phyloP scores from a whole-genome alignment of 2,329 filamentous ascomycete genomes.

The Sarocladiaceae sp. region DNA sequence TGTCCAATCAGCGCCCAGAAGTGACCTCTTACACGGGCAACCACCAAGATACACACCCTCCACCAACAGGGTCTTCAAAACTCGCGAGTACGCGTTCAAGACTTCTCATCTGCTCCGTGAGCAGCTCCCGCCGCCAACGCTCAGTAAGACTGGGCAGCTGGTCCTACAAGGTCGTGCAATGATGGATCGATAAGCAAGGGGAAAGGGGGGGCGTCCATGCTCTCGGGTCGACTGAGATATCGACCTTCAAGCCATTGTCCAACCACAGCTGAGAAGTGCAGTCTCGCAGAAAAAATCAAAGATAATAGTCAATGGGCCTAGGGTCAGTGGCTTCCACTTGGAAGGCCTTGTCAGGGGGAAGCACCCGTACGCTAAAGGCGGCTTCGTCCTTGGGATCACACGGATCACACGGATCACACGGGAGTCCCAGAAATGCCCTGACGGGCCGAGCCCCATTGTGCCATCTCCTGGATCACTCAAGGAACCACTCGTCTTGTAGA shows the following conservation, averaged over 20 bases:
- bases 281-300: too few relatives aligned
- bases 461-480: background rate
- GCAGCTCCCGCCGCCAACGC: background rate
- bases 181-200: background rate
- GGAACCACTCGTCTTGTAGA: background rate
- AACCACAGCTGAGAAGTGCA: conserved; percentile 1
- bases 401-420: conserved; percentile 7
- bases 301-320: background rate
- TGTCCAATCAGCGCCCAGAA: conserved; percentile 19
- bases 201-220: background rate
- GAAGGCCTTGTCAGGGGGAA: background rate
- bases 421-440: background rate
- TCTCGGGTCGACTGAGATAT: conserved; percentile 2
- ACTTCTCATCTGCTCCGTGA: conserved; percentile 10
- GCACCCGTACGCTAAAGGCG: conserved; percentile 3
- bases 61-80: background rate
- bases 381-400: conserved; percentile 7
- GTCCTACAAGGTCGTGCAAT: background rate
- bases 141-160: background rate
- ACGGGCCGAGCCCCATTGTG: background rate
- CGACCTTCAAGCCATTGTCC: conserved; percentile 12
- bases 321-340: background rate
- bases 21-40: conserved; percentile 14
- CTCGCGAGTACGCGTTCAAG: background rate
- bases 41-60: conserved; percentile 7